phyloP scores from a whole-genome alignment of 208 protist species.

The Endotrypanum monterogeii region DNA sequence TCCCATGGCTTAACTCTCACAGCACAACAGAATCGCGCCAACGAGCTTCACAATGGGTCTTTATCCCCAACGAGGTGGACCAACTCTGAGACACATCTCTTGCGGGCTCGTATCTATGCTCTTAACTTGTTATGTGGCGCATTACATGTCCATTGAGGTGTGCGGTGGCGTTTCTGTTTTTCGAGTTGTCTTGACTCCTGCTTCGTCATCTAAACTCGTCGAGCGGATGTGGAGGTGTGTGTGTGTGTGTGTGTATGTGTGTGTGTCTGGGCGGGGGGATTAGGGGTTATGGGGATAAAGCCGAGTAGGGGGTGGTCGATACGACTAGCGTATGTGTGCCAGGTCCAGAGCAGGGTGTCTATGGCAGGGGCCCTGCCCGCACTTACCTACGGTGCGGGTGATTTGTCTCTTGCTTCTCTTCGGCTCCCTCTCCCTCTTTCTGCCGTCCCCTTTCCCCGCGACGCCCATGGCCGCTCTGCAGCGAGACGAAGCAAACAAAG shows the following conservation, averaged over 20 bases:
- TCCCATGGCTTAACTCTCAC: not conserved
- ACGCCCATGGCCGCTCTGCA: not conserved
- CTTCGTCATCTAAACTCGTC: not conserved
- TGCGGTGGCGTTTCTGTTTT: not conserved
- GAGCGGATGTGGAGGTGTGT: not conserved
- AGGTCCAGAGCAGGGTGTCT: not conserved
- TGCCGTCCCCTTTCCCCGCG: too few relatives aligned
- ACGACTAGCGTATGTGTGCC: not conserved
- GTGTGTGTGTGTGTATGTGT: too few relatives aligned
- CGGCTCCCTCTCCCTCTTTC: too few relatives aligned
- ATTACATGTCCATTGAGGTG: not conserved
- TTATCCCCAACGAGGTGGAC: constrained; percentile 29
- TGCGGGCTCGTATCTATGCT: not conserved
- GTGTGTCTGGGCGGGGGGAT: too few relatives aligned
- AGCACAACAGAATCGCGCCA: not conserved
- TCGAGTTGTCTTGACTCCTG: too few relatives aligned
- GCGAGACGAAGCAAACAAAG: not conserved
- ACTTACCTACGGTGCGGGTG: too few relatives aligned
- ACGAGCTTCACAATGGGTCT: constrained; percentile 8
- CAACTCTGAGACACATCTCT: constrained; percentile 3
- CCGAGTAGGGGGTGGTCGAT: not conserved
- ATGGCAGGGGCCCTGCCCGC: not conserved
- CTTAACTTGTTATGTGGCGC: not conserved
- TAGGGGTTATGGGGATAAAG: not conserved
- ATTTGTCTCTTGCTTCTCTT: not conserved